phyloP scores from a whole-genome alignment of 2,329 filamentous ascomycete species.

The Aspergillus spinulosporus region DNA sequence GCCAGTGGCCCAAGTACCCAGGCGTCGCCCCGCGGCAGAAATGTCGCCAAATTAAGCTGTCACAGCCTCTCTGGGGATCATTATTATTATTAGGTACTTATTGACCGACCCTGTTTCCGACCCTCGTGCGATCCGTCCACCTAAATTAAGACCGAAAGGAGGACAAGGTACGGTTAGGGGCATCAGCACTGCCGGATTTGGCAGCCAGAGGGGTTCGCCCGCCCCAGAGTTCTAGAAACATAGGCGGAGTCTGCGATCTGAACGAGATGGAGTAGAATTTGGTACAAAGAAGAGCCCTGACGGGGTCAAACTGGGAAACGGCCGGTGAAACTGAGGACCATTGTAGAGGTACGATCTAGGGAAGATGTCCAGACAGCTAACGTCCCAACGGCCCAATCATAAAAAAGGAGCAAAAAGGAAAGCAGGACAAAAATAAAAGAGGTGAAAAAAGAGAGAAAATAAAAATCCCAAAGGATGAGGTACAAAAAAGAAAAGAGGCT shows the following conservation, averaged over 20 bases:
- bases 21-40: background rate
- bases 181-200: background rate
- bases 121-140: background rate
- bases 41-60: conserved; percentile 1
- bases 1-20: too few species aligned
- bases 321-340: conserved; percentile 9
- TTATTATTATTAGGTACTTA: conserved; percentile 4
- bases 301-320: conserved; percentile 9
- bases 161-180: background rate
- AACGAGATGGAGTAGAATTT: background rate
- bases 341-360: conserved; percentile 6
- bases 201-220: background rate
- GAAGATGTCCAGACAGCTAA: conserved; percentile 2
- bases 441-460: conserved; percentile 19
- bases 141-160: background rate
- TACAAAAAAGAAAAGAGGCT: conserved; percentile 9
- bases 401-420: conserved; percentile 3
- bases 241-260: background rate
- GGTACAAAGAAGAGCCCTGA: conserved; percentile 11
- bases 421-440: conserved; percentile 16
- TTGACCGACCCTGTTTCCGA: background rate
- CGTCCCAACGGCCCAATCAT: conserved; percentile 11
- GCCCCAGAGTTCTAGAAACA: conserved; percentile 10
- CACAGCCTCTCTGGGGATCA: background rate
- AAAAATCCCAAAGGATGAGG: conserved; percentile 11